Percentiles rank a stretch among this genome's conserved stretches.
These are phyloP conservation scores for Auxenochlorella protothecoides DNA, from an alignment of 139 green algal genomes.

Conservation along the genomic window DNA sequence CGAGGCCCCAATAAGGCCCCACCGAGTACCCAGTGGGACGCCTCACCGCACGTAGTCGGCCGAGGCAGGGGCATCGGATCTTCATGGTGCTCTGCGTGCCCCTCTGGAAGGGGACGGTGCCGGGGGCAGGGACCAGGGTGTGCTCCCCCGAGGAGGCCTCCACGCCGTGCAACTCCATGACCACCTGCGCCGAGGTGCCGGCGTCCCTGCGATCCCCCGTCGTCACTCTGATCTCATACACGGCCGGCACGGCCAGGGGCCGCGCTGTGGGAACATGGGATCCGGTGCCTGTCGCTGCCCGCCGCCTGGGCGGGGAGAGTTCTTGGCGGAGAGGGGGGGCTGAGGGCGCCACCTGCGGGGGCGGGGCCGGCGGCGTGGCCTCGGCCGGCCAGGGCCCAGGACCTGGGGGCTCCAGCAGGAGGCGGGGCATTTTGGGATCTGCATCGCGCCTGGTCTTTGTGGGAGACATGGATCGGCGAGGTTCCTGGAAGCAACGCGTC, in stretches of 20 bases:
- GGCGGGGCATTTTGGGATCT: too few relatives aligned
- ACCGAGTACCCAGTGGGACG: too few relatives aligned
- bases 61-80: too few relatives aligned
- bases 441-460: too few relatives aligned
- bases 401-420: too few relatives aligned
- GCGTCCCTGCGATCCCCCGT: slow-evolving; percentile 42
- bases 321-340: not conserved
- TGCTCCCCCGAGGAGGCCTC: slow-evolving; percentile 15
- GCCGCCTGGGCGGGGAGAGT: not conserved
- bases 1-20: too few relatives aligned
- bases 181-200: slow-evolving; percentile 51
- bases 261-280: slow-evolving; percentile 4
- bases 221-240: slow-evolving; percentile 54
- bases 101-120: slow-evolving; percentile 33
- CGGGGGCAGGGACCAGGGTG: slow-evolving; percentile 5
- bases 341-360: not conserved
- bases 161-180: slow-evolving; percentile 38
- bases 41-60: too few relatives aligned
- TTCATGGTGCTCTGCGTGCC: slow-evolving; percentile 30
- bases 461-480: too few relatives aligned
- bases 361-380: not conserved
- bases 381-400: not conserved
- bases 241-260: slow-evolving; percentile 8
- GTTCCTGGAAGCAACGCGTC: too few relatives aligned
- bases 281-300: too few relatives aligned